Base-by-base conservation (phyloP, 192 early-diverging fungal species). In the Geranomyces michiganensis region DNA sequence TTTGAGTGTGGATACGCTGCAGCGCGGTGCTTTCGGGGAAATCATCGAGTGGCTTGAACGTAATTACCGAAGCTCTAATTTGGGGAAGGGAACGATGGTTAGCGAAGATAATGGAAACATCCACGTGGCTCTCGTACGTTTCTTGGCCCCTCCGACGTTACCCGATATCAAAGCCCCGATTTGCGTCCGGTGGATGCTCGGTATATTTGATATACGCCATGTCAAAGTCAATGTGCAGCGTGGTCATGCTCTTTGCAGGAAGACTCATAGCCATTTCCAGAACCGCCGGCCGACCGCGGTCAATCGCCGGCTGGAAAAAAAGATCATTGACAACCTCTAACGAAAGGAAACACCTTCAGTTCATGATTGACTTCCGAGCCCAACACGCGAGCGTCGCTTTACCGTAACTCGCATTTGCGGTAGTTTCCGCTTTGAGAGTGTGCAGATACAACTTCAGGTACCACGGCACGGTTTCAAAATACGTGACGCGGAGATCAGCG, bases 181-280 rank as follows among this genome's bases (percentile, higher is more conserved):
- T 95, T 19, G 96, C 93, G 76, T 99, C 97, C 3, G 97, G 96
- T 44, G 91, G 92, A 71, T 98, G 94, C 78, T 99, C 96, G 0
- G 93, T 94, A 74, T 97, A 97, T 74, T 93, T 93, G 55, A 99
- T 80, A 67, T 95, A 95, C 3, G 92, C 89, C 74, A 92, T 93
- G 74, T 97, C 97, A 75, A 95, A 96, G 46, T 90, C 87, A 51
- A 95, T 83, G 32, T 86, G 76, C 33, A 98, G 56, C 9, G 84
- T 85, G 9, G 90, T 84, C 33, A 84, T 81, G 10, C 90, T 89
- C 33, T 89, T 75, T 1, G 91, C 74, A 0, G 94, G 94, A 21
- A 99, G 68, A 8, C 67, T 67, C 31, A 95, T 36, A 14, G 73
- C 70, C 21, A 92, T 60, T 72, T 99, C 95, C 49, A 98, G 78